Evolutionary conservation across 805 yeast genomes (phyloP).

Genomic region (Brettanomyces sp.): DNA sequence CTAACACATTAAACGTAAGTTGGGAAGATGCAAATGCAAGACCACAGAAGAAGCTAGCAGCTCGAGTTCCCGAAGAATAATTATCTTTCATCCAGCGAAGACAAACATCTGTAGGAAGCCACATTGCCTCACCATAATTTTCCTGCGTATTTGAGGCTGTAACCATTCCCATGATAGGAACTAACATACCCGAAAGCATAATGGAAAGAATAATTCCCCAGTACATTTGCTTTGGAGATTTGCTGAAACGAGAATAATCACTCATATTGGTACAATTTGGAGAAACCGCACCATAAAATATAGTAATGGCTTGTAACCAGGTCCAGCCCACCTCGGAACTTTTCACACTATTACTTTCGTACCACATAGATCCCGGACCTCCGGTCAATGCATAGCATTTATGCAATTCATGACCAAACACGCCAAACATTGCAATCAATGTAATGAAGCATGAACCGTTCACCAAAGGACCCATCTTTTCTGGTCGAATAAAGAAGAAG

Average conservation of each 20-base stretch:
- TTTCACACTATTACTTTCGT: constrained; percentile 10
- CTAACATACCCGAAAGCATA: no score
- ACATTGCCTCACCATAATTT: constrained; percentile 32
- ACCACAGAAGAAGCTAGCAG: constrained; percentile 43
- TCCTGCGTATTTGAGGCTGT: constrained; percentile 51
- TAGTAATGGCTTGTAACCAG: constrained; percentile 27
- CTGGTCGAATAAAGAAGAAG: constrained; percentile 19
- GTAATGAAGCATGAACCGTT: constrained; percentile 17
- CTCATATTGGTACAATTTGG: constrained; percentile 29
- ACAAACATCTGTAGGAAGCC: constrained; percentile 26
- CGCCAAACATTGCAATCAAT: constrained; percentile 16
- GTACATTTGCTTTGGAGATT: constrained; percentile 22
- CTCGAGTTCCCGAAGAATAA: constrained; percentile 33
- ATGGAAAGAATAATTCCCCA: constrained; percentile 48
- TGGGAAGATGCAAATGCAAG: constrained; percentile 30
- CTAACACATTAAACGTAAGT: constrained; percentile 29
- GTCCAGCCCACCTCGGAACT: constrained; percentile 29
- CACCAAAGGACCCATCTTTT: constrained; percentile 17
- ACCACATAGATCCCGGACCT: constrained; percentile 21
- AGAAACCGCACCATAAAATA: constrained; percentile 27
- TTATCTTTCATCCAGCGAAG: constrained; percentile 25
- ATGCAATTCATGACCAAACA: constrained; percentile 18
- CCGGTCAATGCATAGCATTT: constrained; percentile 11
- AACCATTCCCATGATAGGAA: constrained; percentile 35
- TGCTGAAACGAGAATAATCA: constrained; percentile 33